These are phyloP conservation scores for Paxillus rubicundulus DNA, from an alignment of 768 basidiomycete species.

Conservation along the genomic window DNA sequence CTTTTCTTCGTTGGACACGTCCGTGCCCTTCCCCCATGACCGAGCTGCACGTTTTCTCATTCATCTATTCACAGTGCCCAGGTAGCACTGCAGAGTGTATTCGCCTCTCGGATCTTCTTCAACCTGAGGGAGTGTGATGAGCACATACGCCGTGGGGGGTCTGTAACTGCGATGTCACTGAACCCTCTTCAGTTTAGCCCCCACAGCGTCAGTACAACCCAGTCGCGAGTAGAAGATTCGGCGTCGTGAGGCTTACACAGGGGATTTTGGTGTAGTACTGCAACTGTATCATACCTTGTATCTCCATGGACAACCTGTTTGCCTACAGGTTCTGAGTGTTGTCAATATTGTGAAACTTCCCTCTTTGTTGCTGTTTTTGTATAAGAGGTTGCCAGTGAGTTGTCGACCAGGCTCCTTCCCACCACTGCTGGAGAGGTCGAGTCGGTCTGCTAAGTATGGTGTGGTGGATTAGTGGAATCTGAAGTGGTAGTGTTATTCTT, in stretches of 20 bases:
- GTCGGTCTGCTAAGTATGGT: no score
- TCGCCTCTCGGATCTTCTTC: constrained; percentile 29
- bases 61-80: constrained; percentile 19
- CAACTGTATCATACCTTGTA: no score
- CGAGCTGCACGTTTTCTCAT: constrained; percentile 3
- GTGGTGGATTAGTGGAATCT: no score
- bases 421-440: no score
- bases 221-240: background rate
- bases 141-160: background rate
- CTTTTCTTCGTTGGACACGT: constrained; percentile 21
- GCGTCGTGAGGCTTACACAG: background rate
- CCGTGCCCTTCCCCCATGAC: constrained; percentile 2
- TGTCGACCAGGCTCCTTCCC: no score
- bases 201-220: background rate
- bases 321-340: no score
- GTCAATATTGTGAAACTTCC: no score
- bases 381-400: no score
- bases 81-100: constrained; percentile 25
- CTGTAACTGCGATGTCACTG: background rate
- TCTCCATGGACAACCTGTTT: no score
- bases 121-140: constrained; percentile 21
- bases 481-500: no score
- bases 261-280: no score
- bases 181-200: constrained; percentile 3
- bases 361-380: no score